phyloP scores from a whole-genome alignment of 768 basidiomycete species.

The Trametes meyenii region DNA sequence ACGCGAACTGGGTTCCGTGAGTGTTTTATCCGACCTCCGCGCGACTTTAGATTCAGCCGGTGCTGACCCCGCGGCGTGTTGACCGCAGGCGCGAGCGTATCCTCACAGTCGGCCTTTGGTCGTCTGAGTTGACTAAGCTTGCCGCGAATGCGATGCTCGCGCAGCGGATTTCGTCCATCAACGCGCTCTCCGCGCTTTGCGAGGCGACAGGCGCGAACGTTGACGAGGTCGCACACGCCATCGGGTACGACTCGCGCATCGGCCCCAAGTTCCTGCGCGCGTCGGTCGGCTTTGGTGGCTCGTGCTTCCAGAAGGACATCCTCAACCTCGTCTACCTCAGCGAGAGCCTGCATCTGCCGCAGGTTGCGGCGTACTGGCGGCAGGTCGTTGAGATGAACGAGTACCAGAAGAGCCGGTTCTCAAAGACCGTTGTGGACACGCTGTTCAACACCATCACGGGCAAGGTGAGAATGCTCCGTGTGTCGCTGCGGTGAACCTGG shows the following conservation, averaged over 20 bases:
- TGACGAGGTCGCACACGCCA: slow-evolving; percentile 93
- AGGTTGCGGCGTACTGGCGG: slow-evolving; percentile 97
- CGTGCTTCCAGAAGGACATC: slow-evolving; percentile 99
- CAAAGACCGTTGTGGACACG: slow-evolving; percentile 93
- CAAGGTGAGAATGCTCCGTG: slow-evolving; percentile 56
- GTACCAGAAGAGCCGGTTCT: slow-evolving; percentile 96
- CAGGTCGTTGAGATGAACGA: slow-evolving; percentile 99
- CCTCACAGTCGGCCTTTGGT: slow-evolving; percentile 96
- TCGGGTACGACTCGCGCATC: slow-evolving; percentile 90
- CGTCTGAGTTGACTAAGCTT: slow-evolving; percentile 96
- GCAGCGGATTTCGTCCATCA: slow-evolving; percentile 97
- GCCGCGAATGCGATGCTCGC: slow-evolving; percentile 99
- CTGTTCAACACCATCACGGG: slow-evolving; percentile 98
- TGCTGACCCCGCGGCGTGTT: background rate
- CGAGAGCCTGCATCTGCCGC: slow-evolving; percentile 92
- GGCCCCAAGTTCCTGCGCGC: slow-evolving; percentile 96
- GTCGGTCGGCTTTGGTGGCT: slow-evolving; percentile 95
- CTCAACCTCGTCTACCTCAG: slow-evolving; percentile 97
- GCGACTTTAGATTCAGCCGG: background rate
- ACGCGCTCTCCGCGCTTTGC: slow-evolving; percentile 97
- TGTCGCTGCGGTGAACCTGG: too few relatives aligned
- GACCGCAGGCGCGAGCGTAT: slow-evolving; percentile 65
- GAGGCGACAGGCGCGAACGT: slow-evolving; percentile 99
- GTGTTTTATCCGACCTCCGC: slow-evolving; percentile 36
- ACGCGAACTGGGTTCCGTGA: slow-evolving; percentile 96